Evolutionary conservation across 2,329 filamentous ascomycete genomes (phyloP).

Genomic region (Zelopaecilomyces penicillatus): DNA sequence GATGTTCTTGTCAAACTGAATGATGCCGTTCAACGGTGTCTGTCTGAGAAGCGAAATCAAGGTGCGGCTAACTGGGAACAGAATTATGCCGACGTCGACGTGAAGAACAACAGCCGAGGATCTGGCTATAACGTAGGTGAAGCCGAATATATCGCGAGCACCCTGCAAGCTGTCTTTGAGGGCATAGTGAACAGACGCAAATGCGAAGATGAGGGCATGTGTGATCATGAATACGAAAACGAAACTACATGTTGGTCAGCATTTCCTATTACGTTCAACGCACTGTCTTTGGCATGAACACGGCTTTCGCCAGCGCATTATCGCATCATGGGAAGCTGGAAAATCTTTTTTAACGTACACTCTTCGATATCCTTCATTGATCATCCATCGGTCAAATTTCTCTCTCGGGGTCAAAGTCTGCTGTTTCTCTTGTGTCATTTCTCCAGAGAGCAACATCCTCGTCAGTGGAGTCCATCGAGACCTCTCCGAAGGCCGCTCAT

Average conservation of each 20-base stretch:
- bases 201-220: conserved; percentile 69
- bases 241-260: conserved; percentile 43
- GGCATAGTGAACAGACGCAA: conserved; percentile 72
- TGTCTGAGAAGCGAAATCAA: conserved; percentile 73
- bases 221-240: conserved; percentile 66
- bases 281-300: not conserved
- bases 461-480: conserved; percentile 77
- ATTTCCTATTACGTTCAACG: not conserved
- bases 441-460: conserved; percentile 73
- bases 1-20: conserved; percentile 85
- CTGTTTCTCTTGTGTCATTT: conserved; percentile 68
- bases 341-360: conserved; percentile 45
- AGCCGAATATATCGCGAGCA: conserved; percentile 60
- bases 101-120: conserved; percentile 69
- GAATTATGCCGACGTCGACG: conserved; percentile 70
- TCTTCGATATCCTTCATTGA: conserved; percentile 77
- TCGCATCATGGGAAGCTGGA: too few relatives aligned
- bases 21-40: conserved; percentile 76
- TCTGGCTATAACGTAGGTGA: conserved; percentile 70
- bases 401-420: conserved; percentile 60
- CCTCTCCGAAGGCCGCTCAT: conserved; percentile 50
- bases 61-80: conserved; percentile 76
- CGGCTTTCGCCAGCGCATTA: too few relatives aligned
- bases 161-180: conserved; percentile 65
- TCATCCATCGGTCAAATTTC: conserved; percentile 79